Evolutionary conservation across 2,329 filamentous ascomycete species (phyloP), one percentile per base, ranked within the genome.

Genomic region (Colletotrichum magnum): DNA sequence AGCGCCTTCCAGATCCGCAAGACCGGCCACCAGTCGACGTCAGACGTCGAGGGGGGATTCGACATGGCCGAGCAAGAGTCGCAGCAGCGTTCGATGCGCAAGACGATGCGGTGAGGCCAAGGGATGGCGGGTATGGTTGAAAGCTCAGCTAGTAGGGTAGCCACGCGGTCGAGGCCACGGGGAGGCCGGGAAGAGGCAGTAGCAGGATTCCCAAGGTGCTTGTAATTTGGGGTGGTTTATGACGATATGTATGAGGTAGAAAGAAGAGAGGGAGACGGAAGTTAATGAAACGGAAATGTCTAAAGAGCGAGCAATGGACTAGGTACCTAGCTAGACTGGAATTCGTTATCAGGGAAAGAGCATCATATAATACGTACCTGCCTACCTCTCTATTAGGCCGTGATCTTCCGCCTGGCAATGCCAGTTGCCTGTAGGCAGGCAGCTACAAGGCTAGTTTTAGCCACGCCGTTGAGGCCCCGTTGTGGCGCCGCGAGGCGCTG

Each of bases 1-100:
- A 58, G 61, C 39, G 62, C 61, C 4, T 66, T 69, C 43, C 66
- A 66, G 66, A 60, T 66, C n/a, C 48, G 62, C 5, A 69, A 66
- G 59, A 18, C 36, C 36, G 48, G 60, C 28, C n/a, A 24, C 47
- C 65, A 53, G 43, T 67, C 63, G 50, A 56, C 52, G 13, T 69
- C 67, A 26, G 65, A 68, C 9, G 48, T 50, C 2, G 60, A 68
- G 60, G 41, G 32, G 7, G 32, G 43, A 9, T 53, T 58, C 39
- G 65, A 68, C n/a, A 64, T 68, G 65, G 24, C 64, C n/a, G 45
- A 52, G 59, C 52, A 64, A 26, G 53, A 67, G 5, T 28, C 52
- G n/a, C 47, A 32, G 6, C 64, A 47, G 47, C 59, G 36, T 6
- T 47, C 53, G 15, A 64, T 64, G 52, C 59, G 65, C 36, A 68